Base-by-base conservation (phyloP, 176 grass and related monocot species). In the Cymbopogon citratus region DNA sequence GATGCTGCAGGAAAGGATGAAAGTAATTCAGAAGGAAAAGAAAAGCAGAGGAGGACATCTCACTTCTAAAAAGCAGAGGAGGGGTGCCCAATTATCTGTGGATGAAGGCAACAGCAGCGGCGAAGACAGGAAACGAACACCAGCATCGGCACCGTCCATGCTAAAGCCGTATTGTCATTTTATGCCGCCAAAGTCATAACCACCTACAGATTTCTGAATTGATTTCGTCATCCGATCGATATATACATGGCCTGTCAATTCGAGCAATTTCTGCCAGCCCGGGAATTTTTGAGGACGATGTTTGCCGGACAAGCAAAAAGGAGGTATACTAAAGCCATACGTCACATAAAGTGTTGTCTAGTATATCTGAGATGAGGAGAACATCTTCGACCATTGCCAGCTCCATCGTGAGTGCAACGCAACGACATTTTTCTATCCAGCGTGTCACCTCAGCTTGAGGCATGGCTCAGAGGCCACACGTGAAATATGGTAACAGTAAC, bases 131-230 rank as follows among this genome's bases (percentile, higher is more conserved):
- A 77, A 69, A 38, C 10, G 44, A 85, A 71, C 23, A 24, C 65
- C 19, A 7, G 0, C 25, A 18, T 44, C 59, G 16, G 38, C 83
- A 63, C 79, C 74, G 79, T 23, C 79, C 79, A 12, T 8, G 84
- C 74, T 69, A 90, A 90, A 79, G 61, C 39, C 74, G 23, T 43
- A 41, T 63, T 69, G 74, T 69, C 88, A 75, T 35, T 21, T 24
- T 71, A 36, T 69, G 79, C 79, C 79, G 38, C 78, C 85, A 29
- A 71, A 63, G 39, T 34, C 77, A 46, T 75, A 36, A 8, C 78
- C 48, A 49, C 63, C 78, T 18, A 54, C 39, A 56, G 9, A 36
- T 82, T 87, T 68, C 35, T 68, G 34, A 4, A 41, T 18, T 41
- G 5, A 10, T 54, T 16, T 48, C 27, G 3, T 71, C 83, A 71